Evolutionary conservation across 164 flowering plant genomes (phyloP), one percentile per base, ranked within the genome.

Genomic region (Tinospora cordifolia): DNA sequence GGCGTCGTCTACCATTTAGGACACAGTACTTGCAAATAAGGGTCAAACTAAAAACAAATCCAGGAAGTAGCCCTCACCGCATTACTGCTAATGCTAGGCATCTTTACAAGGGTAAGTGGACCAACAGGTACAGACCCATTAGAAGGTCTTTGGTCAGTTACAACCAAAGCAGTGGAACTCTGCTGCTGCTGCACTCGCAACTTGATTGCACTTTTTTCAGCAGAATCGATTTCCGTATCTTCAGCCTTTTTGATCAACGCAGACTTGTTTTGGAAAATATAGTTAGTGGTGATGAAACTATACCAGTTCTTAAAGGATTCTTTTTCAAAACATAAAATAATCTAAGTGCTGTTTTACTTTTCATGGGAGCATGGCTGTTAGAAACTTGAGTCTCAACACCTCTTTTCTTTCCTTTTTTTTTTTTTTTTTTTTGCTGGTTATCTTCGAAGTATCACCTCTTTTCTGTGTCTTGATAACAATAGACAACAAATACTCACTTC

Each of bases 191-290:
- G 96, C 24, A 96, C 77, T 65, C 99, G 88, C 77, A 87, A 78
- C 81, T 85, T 92, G 72, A 95, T 82, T 72, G 99, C 99, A 85
- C 99, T 95, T 87, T 88, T 96, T 71, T 95, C 99, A 9, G 99
- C 99, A 71, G 97, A 83, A 74, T 95, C 99, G 74, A 85, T 77
- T 77, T 95, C 99, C 68, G 87, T 75, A 83, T 91, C 96, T 82
- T 90, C 99, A 38, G 99, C 96, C 67, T 86, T 91, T 74, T 81
- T 95, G 8, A 95, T 83, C 84, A 95, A 80, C 27, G 99, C 81
- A 46, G 99, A 95, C 99, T 95, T 54, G 60, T 54, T 54, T 54
- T 54, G 60, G 60, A 22, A 54, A 54, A 54, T 54, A 54, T 19
- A 19, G 60, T 54, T 54, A 54, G 22, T 54, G 10, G n/a, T 6